These are phyloP conservation scores for Lepidopterella palustris DNA, from an alignment of 495 filamentous ascomycete species.

Conservation along the genomic window DNA sequence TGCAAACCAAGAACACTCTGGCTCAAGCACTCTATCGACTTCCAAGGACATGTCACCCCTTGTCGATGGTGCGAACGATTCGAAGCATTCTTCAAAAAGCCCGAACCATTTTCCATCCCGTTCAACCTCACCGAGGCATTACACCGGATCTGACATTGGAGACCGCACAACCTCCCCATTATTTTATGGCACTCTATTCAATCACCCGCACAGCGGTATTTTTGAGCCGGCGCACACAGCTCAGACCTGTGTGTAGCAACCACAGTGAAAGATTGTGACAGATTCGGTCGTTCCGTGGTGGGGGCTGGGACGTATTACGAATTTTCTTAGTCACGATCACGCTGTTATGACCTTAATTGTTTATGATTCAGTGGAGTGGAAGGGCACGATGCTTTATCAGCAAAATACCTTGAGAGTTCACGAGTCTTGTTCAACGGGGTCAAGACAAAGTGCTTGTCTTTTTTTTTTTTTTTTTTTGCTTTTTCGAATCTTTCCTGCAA, in stretches of 20 bases:
- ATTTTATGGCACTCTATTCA: conserved; percentile 32
- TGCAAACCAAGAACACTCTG: conserved; percentile 28
- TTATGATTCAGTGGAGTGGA: conserved; percentile 20
- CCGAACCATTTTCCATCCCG: conserved; percentile 31
- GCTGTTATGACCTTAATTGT: conserved; percentile 14
- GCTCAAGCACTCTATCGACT: conserved; percentile 24
- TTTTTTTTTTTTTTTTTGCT: conserved; percentile 7
- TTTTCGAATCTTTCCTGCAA: background rate
- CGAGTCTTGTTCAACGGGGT: conserved; percentile 17
- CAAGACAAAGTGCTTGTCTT: conserved; percentile 1
- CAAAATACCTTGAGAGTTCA: conserved; percentile 4
- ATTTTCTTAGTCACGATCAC: conserved; percentile 20
- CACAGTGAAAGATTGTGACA: background rate
- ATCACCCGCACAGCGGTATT: conserved; percentile 23
- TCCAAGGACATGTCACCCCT: conserved; percentile 8
- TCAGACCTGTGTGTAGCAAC: conserved; percentile 20
- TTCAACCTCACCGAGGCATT: conserved; percentile 32
- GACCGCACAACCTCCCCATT: conserved; percentile 27
- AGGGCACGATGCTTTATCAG: background rate
- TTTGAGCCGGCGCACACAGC: conserved; percentile 26
- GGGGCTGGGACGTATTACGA: conserved; percentile 12
- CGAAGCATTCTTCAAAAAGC: conserved; percentile 3
- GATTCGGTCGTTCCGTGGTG: conserved; percentile 1
- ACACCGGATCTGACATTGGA: conserved; percentile 30
- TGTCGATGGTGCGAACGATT: conserved; percentile 30